phyloP scores from a whole-genome alignment of 352 stramenopile genomes.

The Pythium brassicae region DNA sequence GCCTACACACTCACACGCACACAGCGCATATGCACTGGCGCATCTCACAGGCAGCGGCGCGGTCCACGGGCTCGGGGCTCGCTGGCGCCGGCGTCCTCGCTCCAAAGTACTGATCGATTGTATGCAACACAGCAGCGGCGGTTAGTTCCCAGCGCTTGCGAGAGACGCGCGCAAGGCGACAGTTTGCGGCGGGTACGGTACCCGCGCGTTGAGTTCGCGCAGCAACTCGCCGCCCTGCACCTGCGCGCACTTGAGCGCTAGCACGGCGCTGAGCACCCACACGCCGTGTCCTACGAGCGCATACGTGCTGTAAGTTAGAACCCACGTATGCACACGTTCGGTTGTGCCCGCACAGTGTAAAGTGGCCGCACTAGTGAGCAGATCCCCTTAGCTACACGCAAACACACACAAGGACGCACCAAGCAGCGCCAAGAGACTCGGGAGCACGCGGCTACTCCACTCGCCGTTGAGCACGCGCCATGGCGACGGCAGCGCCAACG shows the following conservation, averaged over 20 bases:
- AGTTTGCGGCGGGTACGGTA: slow-evolving; percentile 8
- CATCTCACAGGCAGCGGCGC: slow-evolving; percentile 34
- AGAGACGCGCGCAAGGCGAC: not conserved
- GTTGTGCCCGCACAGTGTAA: too few relatives aligned
- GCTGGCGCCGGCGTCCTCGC: slow-evolving; percentile 10
- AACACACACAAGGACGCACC: slow-evolving; percentile 17
- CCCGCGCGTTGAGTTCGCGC: slow-evolving; percentile 55
- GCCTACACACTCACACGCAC: too few relatives aligned
- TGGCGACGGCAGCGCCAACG: slow-evolving; percentile 50
- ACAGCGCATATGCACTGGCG: not conserved
- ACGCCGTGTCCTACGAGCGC: slow-evolving; percentile 32
- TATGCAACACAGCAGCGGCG: not conserved
- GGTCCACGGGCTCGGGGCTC: slow-evolving; percentile 17
- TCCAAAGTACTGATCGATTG: slow-evolving; percentile 29
- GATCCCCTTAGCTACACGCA: too few relatives aligned
- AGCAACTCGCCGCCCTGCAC: slow-evolving; percentile 61
- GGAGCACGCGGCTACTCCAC: slow-evolving; percentile 49
- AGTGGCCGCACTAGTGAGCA: not conserved
- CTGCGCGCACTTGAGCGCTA: slow-evolving; percentile 59
- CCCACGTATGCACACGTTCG: too few relatives aligned
- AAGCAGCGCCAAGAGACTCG: slow-evolving; percentile 49
- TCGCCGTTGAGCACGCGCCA: slow-evolving; percentile 75
- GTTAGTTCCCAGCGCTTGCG: not conserved
- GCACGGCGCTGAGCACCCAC: slow-evolving; percentile 46
- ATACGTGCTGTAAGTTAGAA: not conserved